Base-by-base conservation (phyloP, 192 early-diverging fungal species). In the Podila epigama region DNA sequence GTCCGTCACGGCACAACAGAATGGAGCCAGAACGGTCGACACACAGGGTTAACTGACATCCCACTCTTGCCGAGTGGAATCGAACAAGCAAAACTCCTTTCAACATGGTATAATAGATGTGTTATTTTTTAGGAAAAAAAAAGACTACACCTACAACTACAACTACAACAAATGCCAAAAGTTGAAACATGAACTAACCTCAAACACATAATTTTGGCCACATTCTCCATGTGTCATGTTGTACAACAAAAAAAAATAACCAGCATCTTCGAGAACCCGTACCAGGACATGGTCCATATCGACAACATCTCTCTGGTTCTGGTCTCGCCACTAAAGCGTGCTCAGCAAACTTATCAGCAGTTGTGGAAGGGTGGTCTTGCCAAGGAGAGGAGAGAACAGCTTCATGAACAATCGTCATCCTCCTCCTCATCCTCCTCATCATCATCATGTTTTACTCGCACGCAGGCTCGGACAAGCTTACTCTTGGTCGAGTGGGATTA, bases 1-100 rank as follows among this genome's bases (percentile, higher is more conserved):
- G 79, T 83, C 31, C 82, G 82, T 15, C 82, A 83, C 29, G 82
- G 82, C 48, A 83, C 77, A 6, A 83, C 82, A 18, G 82, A 83
- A 51, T 83, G 82, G 82, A 78, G 79, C 51, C 80, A 78, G 57
- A 69, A 64, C n/a, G 82, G 79, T 1, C 70, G 69, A n/a, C 79
- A 83, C 57, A 83, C 82, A 12, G 71, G 72, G 0, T 51, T 51
- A 13, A 83, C 79, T 1, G 82, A 83, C 33, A 64, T 83, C 29
- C 72, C 68, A 25, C 68, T 83, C 40, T 66, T 75, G 25, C 57
- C 66, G 12, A 66, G 69, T 32, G 82, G 82, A 12, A 40, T 67
- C 35, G 67, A 66, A 31, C 82, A 83, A 51, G 82, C 79, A 10
- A 40, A 20, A 29, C 44, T 70, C 22, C 62, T 78, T 5, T 75